phyloP scores from a whole-genome alignment of 2,329 filamentous ascomycete species.

The Coniella vitis region DNA sequence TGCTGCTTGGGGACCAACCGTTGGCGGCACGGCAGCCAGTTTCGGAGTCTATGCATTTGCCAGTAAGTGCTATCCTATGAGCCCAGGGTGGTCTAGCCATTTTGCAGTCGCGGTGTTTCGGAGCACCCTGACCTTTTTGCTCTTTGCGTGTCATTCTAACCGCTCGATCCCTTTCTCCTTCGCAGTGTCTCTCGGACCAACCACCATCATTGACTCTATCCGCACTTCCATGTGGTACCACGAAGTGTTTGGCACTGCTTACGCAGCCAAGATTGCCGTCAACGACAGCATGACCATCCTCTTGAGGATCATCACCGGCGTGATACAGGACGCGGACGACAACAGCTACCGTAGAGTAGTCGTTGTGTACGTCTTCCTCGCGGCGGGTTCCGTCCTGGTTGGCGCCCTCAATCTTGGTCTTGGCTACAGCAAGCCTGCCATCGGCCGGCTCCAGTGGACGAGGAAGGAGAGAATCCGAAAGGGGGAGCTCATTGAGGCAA shows the following conservation, averaged over 20 bases:
- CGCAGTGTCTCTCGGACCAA: slow-evolving; percentile 42
- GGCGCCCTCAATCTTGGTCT: slow-evolving; percentile 32
- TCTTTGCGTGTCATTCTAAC: too few relatives aligned
- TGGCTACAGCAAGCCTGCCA: slow-evolving; percentile 29
- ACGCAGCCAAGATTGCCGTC: slow-evolving; percentile 53
- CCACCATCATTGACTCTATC: slow-evolving; percentile 53
- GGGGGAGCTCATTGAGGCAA: slow-evolving; percentile 35
- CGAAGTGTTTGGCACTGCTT: slow-evolving; percentile 53
- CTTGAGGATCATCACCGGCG: slow-evolving; percentile 48
- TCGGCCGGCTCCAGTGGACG: slow-evolving; percentile 50
- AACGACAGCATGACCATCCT: slow-evolving; percentile 60
- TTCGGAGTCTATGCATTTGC: slow-evolving; percentile 56
- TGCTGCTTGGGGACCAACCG: slow-evolving; percentile 42
- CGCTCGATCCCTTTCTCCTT: neutral
- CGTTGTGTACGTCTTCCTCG: slow-evolving; percentile 48
- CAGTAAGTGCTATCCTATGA: too few relatives aligned
- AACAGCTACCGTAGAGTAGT: slow-evolving; percentile 50
- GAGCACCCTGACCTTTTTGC: neutral
- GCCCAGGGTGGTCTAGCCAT: too few relatives aligned
- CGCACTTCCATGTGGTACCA: slow-evolving; percentile 54
- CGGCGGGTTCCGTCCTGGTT: slow-evolving; percentile 41
- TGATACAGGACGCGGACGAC: slow-evolving; percentile 50
- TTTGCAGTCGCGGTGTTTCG: too few relatives aligned
- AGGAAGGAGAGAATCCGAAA: slow-evolving; percentile 42
- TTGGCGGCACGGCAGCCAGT: slow-evolving; percentile 47